Evolutionary conservation across 768 basidiomycete genomes (phyloP).

Genomic region (Boletus sp.): DNA sequence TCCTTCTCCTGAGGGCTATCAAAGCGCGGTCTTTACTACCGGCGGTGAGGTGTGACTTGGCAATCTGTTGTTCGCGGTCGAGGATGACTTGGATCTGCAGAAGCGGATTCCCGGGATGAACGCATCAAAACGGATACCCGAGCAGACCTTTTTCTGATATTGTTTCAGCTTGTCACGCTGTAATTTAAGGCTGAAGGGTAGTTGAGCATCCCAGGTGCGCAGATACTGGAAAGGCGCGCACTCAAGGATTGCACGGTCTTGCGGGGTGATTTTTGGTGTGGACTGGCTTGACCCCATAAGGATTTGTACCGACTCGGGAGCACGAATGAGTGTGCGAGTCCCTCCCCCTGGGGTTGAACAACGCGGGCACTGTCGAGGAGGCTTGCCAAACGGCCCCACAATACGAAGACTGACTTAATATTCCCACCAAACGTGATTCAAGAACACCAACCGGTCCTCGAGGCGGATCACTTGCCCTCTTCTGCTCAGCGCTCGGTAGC

Average conservation of each 20-base stretch:
- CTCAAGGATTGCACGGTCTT: conserved; percentile 96
- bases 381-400: not conserved
- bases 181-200: conserved; percentile 71
- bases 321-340: not conserved
- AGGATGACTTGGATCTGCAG: conserved; percentile 80
- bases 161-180: conserved; percentile 95
- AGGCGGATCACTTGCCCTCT: conserved; percentile 3
- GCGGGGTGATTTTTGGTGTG: conserved; percentile 83
- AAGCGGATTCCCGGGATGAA: not conserved
- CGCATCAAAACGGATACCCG: not conserved
- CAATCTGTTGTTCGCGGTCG: conserved; percentile 86
- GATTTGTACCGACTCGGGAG: not conserved
- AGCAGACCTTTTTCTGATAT: conserved; percentile 86
- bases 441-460: conserved; percentile 12
- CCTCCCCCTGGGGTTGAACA: not conserved
- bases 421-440: conserved; percentile 18
- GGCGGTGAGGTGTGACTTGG: conserved; percentile 71
- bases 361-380: not conserved
- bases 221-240: conserved; percentile 41
- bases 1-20: conserved; percentile 82
- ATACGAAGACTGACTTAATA: not conserved
- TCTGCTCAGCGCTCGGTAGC: conserved; percentile 6
- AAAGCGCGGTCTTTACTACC: conserved; percentile 88
- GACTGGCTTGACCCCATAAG: conserved; percentile 72
- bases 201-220: conserved; percentile 18